Evolutionary conservation across 2,329 filamentous ascomycete species (phyloP).

Genomic region (Aspergillus novoparasiticus): DNA sequence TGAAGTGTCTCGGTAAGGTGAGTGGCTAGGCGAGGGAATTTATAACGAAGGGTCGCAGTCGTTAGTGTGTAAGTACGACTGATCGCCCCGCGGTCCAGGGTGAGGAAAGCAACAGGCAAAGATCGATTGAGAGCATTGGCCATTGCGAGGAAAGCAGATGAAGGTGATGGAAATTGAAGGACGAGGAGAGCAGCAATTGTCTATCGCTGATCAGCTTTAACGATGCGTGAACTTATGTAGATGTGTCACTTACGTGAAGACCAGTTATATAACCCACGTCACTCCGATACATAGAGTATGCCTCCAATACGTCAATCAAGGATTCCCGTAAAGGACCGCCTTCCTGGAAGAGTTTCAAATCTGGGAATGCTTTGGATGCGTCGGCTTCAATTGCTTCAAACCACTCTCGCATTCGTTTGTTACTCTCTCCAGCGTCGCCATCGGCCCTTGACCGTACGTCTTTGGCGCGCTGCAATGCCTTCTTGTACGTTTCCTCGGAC

Average conservation of each 20-base stretch:
- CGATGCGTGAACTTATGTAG: no score
- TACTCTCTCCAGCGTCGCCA: constrained; percentile 44
- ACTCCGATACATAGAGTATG: constrained; percentile 65
- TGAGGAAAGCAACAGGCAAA: constrained; percentile 62
- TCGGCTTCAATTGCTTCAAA: constrained; percentile 58
- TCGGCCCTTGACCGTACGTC: constrained; percentile 48
- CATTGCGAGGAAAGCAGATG: constrained; percentile 60
- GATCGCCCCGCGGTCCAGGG: constrained; percentile 59
- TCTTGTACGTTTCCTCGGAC: constrained; percentile 57
- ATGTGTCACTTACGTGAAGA: constrained; percentile 51
- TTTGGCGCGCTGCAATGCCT: constrained; percentile 59
- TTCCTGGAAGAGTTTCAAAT: constrained; percentile 59
- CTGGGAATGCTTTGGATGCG: constrained; percentile 58
- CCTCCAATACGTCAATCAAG: constrained; percentile 61
- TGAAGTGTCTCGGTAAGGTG: constrained; percentile 51
- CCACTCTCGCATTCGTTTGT: constrained; percentile 52
- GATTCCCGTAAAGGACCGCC: constrained; percentile 57
- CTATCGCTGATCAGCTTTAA: constrained; percentile 22
- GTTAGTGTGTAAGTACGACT: constrained; percentile 59
- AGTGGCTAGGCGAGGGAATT: constrained; percentile 56
- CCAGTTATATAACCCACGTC: constrained; percentile 64
- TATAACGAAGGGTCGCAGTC: constrained; percentile 59
- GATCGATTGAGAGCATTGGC: constrained; percentile 65
- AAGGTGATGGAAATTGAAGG: constrained; percentile 56
- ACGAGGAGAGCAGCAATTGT: constrained; percentile 61